Conservation (phyloP, 768 basidiomycete species). For the Pholiota conissans region DNA sequence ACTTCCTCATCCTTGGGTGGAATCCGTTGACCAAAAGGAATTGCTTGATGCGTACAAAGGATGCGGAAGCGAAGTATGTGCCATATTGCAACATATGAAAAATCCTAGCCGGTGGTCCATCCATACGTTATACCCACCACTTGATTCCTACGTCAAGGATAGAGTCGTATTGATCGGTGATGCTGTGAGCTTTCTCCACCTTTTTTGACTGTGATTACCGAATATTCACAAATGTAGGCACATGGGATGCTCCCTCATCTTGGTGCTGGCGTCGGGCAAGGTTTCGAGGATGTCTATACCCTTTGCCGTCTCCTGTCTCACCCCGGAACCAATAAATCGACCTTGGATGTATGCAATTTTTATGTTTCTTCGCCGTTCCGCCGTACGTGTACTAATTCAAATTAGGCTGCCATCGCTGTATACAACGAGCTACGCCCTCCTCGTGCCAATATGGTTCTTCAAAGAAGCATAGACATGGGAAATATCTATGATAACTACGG, state of each 20-base stretch:
- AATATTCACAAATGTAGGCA: constrained; percentile 32
- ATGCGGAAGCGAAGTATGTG: constrained; percentile 45
- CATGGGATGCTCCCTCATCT: constrained; percentile 62
- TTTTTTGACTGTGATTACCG: neutral
- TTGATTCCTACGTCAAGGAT: constrained; percentile 42
- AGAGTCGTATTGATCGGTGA: constrained; percentile 55
- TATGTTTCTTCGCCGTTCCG: neutral
- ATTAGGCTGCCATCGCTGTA: constrained; percentile 43
- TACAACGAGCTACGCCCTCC: constrained; percentile 47
- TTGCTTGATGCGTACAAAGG: constrained; percentile 41
- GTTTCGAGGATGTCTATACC: constrained; percentile 54
- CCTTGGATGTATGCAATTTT: constrained; percentile 37
- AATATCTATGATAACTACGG: constrained; percentile 44
- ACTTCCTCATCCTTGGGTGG: constrained; percentile 39
- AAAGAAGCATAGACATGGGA: constrained; percentile 40
- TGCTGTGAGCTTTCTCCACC: constrained; percentile 32
- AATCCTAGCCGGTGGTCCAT: constrained; percentile 53
- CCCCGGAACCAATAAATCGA: constrained; percentile 35
- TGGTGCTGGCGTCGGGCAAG: constrained; percentile 60
- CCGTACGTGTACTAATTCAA: neutral
- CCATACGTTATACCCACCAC: constrained; percentile 45
- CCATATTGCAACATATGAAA: constrained; percentile 41
- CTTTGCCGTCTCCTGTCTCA: constrained; percentile 46
- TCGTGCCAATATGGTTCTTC: constrained; percentile 50
- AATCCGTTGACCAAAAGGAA: constrained; percentile 38